Percentiles rank a stretch among this genome's conserved stretches.
Evolutionary conservation across 352 stramenopile genomes (phyloP).

Genomic region (Phytopythium mirpurense): DNA sequence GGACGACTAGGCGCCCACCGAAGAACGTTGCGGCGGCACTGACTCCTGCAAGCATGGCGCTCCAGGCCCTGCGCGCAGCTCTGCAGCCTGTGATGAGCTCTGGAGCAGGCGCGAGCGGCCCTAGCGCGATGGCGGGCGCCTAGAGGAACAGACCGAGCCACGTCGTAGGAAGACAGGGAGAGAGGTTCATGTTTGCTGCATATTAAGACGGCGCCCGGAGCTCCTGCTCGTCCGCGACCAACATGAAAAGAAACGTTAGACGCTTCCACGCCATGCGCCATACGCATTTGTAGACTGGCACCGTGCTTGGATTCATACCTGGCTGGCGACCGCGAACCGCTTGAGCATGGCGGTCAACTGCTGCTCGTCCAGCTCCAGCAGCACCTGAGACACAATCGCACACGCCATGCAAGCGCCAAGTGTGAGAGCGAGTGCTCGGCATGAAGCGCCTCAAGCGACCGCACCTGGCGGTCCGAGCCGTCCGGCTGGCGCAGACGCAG

Average conservation of each 20-base stretch:
- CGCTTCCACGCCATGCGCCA: not conserved
- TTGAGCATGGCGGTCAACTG: slow-evolving; percentile 32
- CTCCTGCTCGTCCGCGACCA: slow-evolving; percentile 9
- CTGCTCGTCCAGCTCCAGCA: slow-evolving; percentile 38
- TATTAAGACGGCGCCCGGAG: slow-evolving; percentile 9
- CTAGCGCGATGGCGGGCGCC: not conserved
- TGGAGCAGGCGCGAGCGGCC: not conserved
- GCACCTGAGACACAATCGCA: no score
- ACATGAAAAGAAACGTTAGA: slow-evolving; percentile 9
- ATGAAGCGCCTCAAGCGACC: not conserved
- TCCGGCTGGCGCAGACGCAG: slow-evolving; percentile 27
- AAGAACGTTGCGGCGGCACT: slow-evolving; percentile 3
- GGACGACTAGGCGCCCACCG: slow-evolving; percentile 83
- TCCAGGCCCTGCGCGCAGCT: no score
- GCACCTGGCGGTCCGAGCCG: slow-evolving; percentile 29
- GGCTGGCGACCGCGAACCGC: slow-evolving; percentile 29
- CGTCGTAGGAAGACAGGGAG: slow-evolving; percentile 9
- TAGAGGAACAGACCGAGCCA: not conserved
- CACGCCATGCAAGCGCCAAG: no score
- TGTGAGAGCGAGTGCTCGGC: no score
- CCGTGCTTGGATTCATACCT: slow-evolving; percentile 22
- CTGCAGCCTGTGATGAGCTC: no score
- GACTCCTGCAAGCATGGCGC: not conserved
- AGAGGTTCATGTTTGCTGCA: slow-evolving; percentile 17
- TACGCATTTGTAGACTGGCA: no score